A percentile compares a stretch with the other conserved stretches of the same genome.
phyloP scores from a whole-genome alignment of 768 basidiomycete genomes.

The Collybiopsis confluens region DNA sequence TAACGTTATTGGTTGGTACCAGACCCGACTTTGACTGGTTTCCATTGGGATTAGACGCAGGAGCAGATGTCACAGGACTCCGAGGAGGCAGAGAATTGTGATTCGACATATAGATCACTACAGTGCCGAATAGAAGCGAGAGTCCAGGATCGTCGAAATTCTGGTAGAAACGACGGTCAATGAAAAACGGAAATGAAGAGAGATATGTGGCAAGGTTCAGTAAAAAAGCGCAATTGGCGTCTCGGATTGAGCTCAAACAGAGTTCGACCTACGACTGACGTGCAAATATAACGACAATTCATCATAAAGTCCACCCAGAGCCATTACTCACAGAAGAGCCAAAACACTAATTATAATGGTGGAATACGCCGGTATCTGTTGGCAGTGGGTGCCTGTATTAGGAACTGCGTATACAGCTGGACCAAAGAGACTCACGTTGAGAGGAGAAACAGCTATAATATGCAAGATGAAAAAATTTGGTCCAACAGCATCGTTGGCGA shows the following conservation, averaged over 20 bases:
- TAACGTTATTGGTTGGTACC: slow-evolving; percentile 82
- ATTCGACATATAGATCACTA: slow-evolving; percentile 4
- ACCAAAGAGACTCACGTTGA: no score
- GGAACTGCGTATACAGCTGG: no score
- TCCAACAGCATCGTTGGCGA: no score
- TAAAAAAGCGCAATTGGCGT: slow-evolving; percentile 35
- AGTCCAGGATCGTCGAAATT: slow-evolving; percentile 3
- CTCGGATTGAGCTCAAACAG: slow-evolving; percentile 26
- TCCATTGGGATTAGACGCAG: slow-evolving; percentile 29
- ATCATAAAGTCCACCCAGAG: slow-evolving; percentile 30
- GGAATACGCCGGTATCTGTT: no score
- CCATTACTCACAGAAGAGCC: background rate
- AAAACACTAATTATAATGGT: background rate
- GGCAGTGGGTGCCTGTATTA: no score
- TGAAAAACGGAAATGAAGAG: background rate
- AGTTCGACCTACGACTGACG: slow-evolving; percentile 50
- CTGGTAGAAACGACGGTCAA: background rate
- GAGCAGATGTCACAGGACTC: slow-evolving; percentile 25
- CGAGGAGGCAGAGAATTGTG: slow-evolving; percentile 27
- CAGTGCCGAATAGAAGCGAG: slow-evolving; percentile 1
- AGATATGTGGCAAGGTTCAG: slow-evolving; percentile 29
- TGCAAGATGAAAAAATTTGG: no score
- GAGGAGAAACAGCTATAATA: no score
- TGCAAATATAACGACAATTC: slow-evolving; percentile 51
- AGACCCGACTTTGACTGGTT: slow-evolving; percentile 41